Percentiles rank a stretch among this genome's conserved stretches.
Evolutionary conservation across 306 rosid species (phyloP).

Genomic region (Rubus parviflorus): DNA sequence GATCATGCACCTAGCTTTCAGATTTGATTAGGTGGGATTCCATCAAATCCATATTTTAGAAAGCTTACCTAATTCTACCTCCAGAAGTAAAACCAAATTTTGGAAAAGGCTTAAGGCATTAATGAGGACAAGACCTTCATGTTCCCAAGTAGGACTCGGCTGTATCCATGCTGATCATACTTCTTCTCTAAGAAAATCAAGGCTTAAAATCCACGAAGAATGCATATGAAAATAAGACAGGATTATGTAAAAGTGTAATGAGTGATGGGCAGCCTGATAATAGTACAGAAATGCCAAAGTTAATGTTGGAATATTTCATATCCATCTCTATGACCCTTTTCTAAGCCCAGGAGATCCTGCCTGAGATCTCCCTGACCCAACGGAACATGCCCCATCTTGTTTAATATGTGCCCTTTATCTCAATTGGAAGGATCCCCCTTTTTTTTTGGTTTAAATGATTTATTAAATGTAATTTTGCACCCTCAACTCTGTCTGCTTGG

Average conservation of each 20-base stretch:
- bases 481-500: conserved; percentile 61
- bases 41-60: conserved; percentile 20
- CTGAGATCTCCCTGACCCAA: conserved; percentile 64
- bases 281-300: conserved; percentile 34
- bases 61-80: conserved; percentile 12
- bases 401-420: conserved; percentile 62
- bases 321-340: conserved; percentile 33
- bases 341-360: conserved; percentile 57
- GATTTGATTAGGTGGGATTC: conserved; percentile 51
- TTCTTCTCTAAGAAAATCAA: conserved; percentile 14
- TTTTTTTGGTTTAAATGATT: conserved; percentile 15
- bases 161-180: conserved; percentile 20
- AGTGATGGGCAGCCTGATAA: conserved; percentile 41
- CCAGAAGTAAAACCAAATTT: conserved; percentile 23
- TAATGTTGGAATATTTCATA: conserved; percentile 49
- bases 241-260: conserved; percentile 29
- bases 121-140: conserved; percentile 38
- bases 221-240: conserved; percentile 29
- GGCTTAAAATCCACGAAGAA: too few species aligned
- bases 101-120: conserved; percentile 3
- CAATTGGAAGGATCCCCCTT: conserved; percentile 60
- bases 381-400: conserved; percentile 70
- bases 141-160: conserved; percentile 43
- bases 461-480: conserved; percentile 36
- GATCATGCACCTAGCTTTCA: conserved; percentile 26